Evolutionary conservation across 176 grass and related monocot genomes (phyloP), one percentile per base, ranked within the genome.

Genomic region (Musa troglodytarum): DNA sequence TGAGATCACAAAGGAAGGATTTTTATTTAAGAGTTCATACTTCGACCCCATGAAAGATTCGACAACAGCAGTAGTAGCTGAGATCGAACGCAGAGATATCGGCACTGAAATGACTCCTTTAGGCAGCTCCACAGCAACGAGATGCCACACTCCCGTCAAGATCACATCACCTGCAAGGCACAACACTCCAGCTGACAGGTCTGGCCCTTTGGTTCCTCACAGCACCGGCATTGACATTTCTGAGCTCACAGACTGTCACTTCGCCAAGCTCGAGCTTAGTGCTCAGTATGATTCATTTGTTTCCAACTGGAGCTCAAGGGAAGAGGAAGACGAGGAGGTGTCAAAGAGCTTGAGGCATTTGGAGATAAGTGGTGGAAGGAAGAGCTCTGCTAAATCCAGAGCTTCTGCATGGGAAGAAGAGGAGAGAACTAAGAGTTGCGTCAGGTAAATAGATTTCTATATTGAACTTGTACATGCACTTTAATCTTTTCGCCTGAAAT

Each of bases 301-400:
- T 1, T 72, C 90, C 11, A 89, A 87, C 81, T 99, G 91, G 96
- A 92, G 76, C 87, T 94, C 91, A 11, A 99, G 84, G 77, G 96
- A 99, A 82, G 95, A 94, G 82, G 90, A 99, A 24, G 95, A 98
- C 8, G 91, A 95, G 71, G 96, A 95, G 26, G 81, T 99, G 58
- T 99, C 91, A 12, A 89, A 92, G 85, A 99, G 96, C 69, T 81
- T 99, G 22, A 71, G 96, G 67, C 91, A 95, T 74, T 99, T 92
- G 53, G 96, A 99, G 71, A 83, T 79, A 62, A 84, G 76, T 52
- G 74, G 68, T 50, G 84, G 80, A 34, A 91, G 74, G 29, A 85
- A 83, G 20, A 82, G 78, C n/a, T 72, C 76, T 71, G 25, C 80
- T 0, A 88, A 93, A 14, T 93, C 82, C 71, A 80, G 86, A 79